Percentiles rank a stretch among this genome's conserved stretches.
These are phyloP conservation scores for Eragrostis tef DNA, from an alignment of 202 grass and related monocot genomes.

Conservation along the genomic window DNA sequence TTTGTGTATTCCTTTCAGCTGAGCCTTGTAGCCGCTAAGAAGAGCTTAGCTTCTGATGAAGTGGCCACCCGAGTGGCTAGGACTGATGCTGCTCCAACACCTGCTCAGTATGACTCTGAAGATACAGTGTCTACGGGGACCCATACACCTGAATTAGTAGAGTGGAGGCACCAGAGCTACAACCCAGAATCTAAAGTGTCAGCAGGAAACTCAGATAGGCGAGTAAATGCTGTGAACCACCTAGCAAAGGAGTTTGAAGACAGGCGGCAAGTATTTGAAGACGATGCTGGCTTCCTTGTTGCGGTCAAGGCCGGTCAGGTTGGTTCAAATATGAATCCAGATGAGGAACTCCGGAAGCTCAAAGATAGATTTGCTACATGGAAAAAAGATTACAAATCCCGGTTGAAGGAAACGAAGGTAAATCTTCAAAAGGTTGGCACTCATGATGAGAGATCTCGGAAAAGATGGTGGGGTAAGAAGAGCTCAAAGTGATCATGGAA, in stretches of 20 bases:
- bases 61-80: conserved; percentile 35
- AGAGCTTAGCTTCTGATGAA: conserved; percentile 64
- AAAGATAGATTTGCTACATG: conserved; percentile 80
- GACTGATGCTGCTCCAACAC: conserved; percentile 52
- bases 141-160: conserved; percentile 55
- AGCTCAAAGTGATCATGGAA: conserved; percentile 61
- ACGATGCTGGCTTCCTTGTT: conserved; percentile 67
- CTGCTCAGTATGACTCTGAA: conserved; percentile 68
- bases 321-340: conserved; percentile 68
- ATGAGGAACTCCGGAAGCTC: conserved; percentile 76
- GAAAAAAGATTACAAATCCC: conserved; percentile 92
- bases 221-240: conserved; percentile 57
- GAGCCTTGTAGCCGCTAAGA: conserved; percentile 78
- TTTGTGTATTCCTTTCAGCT: conserved; percentile 61
- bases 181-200: conserved; percentile 40
- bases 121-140: conserved; percentile 65
- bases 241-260: conserved; percentile 85
- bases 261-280: conserved; percentile 72
- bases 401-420: conserved; percentile 80
- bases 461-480: conserved; percentile 95
- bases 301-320: conserved; percentile 56
- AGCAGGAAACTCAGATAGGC: conserved; percentile 49
- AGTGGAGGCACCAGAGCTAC: conserved; percentile 50
- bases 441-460: conserved; percentile 61
- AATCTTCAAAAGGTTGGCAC: conserved; percentile 59